Conservation (phyloP, 2,329 filamentous ascomycete genomes). For the Hypomyces perniciosus region DNA sequence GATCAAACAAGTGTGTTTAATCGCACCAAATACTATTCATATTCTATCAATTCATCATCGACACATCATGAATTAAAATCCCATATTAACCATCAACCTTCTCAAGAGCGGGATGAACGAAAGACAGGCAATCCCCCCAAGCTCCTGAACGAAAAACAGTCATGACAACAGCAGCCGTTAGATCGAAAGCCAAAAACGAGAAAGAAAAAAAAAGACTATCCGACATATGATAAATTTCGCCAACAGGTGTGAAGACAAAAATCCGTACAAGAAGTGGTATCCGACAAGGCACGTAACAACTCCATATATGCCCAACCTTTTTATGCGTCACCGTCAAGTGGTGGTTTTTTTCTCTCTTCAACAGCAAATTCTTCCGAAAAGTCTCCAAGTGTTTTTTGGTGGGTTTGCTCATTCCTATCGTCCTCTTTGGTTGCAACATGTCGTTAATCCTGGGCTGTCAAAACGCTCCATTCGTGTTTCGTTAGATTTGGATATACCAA, state of each 20-base stretch:
- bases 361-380: slow-evolving; percentile 16
- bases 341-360: slow-evolving; percentile 6
- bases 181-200: not conserved
- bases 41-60: no score
- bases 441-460: not conserved
- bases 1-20: no score
- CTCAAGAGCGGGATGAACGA: no score
- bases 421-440: slow-evolving; percentile 9
- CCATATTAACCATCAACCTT: no score
- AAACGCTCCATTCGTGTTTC: not conserved
- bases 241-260: not conserved
- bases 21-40: no score
- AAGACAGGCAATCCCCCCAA: no score
- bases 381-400: slow-evolving; percentile 3
- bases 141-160: not conserved
- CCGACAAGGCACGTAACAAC: slow-evolving; percentile 17
- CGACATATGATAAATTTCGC: not conserved
- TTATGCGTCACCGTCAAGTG: not conserved
- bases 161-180: not conserved
- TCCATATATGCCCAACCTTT: slow-evolving; percentile 7
- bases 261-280: slow-evolving; percentile 22
- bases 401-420: not conserved
- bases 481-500: not conserved
- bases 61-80: no score
- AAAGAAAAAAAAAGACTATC: not conserved